These are phyloP conservation scores for Dysphania ambrosioides DNA, from an alignment of 148 eudicot genomes.

Conservation along the genomic window DNA sequence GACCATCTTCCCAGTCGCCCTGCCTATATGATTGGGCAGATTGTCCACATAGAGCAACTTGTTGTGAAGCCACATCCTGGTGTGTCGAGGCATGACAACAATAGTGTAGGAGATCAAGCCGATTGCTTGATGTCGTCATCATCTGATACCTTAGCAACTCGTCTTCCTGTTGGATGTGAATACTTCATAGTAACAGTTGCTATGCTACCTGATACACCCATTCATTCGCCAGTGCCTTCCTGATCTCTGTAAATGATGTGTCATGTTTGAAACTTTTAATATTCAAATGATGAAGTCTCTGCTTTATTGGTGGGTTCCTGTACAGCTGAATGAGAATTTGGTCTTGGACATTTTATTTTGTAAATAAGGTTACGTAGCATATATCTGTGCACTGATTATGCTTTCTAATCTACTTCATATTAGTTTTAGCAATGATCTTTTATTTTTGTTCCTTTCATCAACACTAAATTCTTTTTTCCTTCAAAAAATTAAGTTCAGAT, in stretches of 20 bases:
- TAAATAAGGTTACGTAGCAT: constrained; percentile 17
- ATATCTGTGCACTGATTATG: constrained; percentile 11
- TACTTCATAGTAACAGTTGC: constrained; percentile 82
- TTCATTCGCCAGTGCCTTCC: constrained; percentile 74
- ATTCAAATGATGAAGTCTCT: constrained; percentile 9
- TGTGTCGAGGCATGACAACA: constrained; percentile 21
- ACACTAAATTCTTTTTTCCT: background rate
- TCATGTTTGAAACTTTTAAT: constrained; percentile 16
- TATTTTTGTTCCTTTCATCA: background rate
- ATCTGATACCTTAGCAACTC: constrained; percentile 35
- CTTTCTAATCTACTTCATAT: background rate
- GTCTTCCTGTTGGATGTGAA: constrained; percentile 69
- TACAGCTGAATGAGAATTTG: constrained; percentile 25
- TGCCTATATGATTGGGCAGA: constrained; percentile 72
- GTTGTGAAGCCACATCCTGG: constrained; percentile 43
- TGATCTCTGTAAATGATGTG: constrained; percentile 51
- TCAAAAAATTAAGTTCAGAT: too few species aligned
- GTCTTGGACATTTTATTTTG: constrained; percentile 4
- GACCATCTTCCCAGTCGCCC: constrained; percentile 74
- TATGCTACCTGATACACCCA: constrained; percentile 71
- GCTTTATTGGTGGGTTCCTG: constrained; percentile 15
- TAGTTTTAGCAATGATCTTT: background rate
- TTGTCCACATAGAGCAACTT: constrained; percentile 84
- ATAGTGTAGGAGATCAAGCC: constrained; percentile 26
- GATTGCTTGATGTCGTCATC: constrained; percentile 30